Evolutionary conservation across 176 grass and related monocot genomes (phyloP).

Genomic region (Aechmea fasciata): DNA sequence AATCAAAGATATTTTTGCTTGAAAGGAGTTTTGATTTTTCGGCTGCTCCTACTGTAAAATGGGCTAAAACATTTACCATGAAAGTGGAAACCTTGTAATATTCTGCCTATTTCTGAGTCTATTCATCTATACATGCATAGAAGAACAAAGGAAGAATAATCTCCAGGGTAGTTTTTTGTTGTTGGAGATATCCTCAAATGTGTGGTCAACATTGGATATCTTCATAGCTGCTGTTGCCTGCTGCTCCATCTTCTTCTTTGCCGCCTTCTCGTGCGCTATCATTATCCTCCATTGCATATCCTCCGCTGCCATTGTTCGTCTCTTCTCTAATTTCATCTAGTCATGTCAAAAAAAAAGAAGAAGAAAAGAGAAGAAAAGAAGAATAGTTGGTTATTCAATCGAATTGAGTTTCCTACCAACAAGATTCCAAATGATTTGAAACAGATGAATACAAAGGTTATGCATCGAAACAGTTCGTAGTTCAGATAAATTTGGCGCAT

Average conservation of each 20-base stretch:
- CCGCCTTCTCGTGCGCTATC: constrained; percentile 43
- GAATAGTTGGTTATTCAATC: too few relatives aligned
- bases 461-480: not conserved
- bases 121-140: not conserved
- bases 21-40: too few relatives aligned
- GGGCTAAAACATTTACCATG: too few relatives aligned
- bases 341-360: not conserved
- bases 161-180: constrained; percentile 64
- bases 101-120: not conserved
- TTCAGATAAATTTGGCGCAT: not conserved
- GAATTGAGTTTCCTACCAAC: too few relatives aligned
- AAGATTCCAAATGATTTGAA: too few relatives aligned
- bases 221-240: constrained; percentile 36
- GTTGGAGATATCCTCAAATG: constrained; percentile 54
- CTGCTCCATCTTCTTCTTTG: constrained; percentile 55
- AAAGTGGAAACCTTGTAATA: too few relatives aligned
- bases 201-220: constrained; percentile 35
- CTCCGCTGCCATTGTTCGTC: constrained; percentile 29
- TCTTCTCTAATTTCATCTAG: constrained; percentile 57
- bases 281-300: constrained; percentile 59
- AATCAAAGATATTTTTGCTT: too few relatives aligned
- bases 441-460: constrained; percentile 15
- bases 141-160: constrained; percentile 49
- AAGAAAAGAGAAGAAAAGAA: not conserved
- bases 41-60: too few relatives aligned